Evolutionary conservation across 495 filamentous ascomycete genomes (phyloP).

Genomic region (Neurospora hispaniola): DNA sequence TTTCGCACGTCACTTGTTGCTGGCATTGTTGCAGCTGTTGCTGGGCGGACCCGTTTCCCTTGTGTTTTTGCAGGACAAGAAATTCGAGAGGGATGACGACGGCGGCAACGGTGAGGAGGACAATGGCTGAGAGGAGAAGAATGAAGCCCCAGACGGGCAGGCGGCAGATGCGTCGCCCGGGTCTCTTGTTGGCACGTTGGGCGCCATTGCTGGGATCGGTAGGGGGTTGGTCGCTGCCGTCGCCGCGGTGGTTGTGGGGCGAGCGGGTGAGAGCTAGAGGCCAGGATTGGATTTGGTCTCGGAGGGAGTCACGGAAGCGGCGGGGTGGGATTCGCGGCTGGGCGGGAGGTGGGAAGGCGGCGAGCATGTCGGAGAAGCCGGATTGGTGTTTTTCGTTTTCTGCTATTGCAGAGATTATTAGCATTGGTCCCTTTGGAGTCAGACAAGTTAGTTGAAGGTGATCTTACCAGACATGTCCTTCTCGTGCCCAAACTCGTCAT

Average conservation of each 20-base stretch:
- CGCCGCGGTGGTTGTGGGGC: conserved; percentile 18
- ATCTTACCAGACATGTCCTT: conserved; percentile 31
- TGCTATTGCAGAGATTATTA: conserved; percentile 30
- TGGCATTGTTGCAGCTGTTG: conserved; percentile 40
- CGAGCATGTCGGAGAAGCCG: conserved; percentile 76
- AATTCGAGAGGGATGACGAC: conserved; percentile 79
- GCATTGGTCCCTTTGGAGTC: neutral
- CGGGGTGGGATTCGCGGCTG: conserved; percentile 42
- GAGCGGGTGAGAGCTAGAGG: conserved; percentile 25
- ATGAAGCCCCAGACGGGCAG: conserved; percentile 75
- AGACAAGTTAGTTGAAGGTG: neutral
- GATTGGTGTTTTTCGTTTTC: conserved; percentile 42
- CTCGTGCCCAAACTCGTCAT: conserved; percentile 20
- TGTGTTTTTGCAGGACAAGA: conserved; percentile 50
- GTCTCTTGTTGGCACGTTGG: conserved; percentile 8
- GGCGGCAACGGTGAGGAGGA: conserved; percentile 75
- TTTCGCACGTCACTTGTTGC: conserved; percentile 50
- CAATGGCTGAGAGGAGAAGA: conserved; percentile 51
- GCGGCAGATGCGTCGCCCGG: conserved; percentile 51
- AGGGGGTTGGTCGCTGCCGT: conserved; percentile 8
- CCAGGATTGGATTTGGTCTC: conserved; percentile 28
- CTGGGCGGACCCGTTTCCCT: conserved; percentile 20
- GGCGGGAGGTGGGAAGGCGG: conserved; percentile 79
- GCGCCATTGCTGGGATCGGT: conserved; percentile 8
- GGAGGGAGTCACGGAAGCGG: conserved; percentile 30